Evolutionary conservation across 495 filamentous ascomycete species (phyloP), one percentile per base, ranked within the genome.

Genomic region (Podospora pseudoanserina): DNA sequence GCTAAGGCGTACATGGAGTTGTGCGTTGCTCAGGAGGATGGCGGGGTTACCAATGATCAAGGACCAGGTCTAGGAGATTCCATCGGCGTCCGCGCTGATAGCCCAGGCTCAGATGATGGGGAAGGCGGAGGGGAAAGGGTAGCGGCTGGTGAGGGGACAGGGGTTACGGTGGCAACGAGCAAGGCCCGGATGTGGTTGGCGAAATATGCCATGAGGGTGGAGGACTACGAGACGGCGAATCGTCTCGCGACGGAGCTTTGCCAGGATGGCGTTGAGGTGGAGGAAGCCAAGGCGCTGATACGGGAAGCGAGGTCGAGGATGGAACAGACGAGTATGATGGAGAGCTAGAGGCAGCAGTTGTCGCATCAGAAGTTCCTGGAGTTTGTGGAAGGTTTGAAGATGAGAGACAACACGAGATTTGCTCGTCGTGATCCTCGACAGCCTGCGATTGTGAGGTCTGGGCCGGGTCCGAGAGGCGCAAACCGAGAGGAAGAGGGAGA

Each of bases 101-200:
- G 80, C 13, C 81, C 83, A 2, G 72, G 73, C 9, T 83, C 81
- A 27, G 83, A 82, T 1, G 85, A 88, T 15, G 85, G 28, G 2
- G 72, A 69, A 83, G 66, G 18, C 57, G 84, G 83, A 2, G 83
- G 79, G 26, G 71, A 72, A 16, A 76, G 72, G 9, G 77, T 71
- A 55, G 77, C 74, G 5, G 76, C 81, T 66, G 79, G 78, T 78
- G 81, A 80, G 61, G 89, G 89, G 0, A 91, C 87, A 0, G 91
- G 94, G 0, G 92, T 96, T 15, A 97, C 95, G 4, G 85, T 86
- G 1, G 92, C 92, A 2, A 98, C 96, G 16, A 93, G 90, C 44
- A 94, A 92, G 75, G 96, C 96, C 15, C 82, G 96, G 9, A 88
- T 97, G 86, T 98, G 96, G 96, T 86, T 99, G 53, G 94, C 95